These are phyloP conservation scores for Lepidopterella palustris DNA, from an alignment of 495 filamentous ascomycete genomes.

Conservation along the genomic window DNA sequence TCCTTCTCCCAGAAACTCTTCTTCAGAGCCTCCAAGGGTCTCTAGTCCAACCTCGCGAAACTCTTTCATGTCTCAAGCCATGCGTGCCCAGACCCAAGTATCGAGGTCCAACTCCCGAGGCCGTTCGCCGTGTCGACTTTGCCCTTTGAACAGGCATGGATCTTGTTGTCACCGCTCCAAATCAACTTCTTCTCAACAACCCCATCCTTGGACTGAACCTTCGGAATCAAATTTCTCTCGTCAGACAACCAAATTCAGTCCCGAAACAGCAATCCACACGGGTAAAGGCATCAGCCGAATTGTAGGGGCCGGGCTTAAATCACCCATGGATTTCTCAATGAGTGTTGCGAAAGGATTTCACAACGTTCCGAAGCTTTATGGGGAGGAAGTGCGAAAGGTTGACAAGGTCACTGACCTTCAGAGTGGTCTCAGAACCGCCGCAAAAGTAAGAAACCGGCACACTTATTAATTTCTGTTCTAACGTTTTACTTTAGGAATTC, in stretches of 20 bases:
- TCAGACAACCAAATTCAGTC: no score
- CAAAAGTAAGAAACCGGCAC: slow-evolving; percentile 23
- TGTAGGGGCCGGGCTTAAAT: slow-evolving; percentile 59
- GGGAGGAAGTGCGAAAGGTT: slow-evolving; percentile 60
- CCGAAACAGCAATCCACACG: slow-evolving; percentile 51
- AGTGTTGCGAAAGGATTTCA: slow-evolving; percentile 78
- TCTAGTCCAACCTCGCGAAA: slow-evolving; percentile 4
- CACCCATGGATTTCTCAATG: slow-evolving; percentile 74
- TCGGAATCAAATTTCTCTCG: no score
- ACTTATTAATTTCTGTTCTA: neutral
- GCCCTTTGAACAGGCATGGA: neutral
- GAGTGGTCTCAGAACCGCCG: slow-evolving; percentile 52
- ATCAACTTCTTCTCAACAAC: slow-evolving; percentile 2
- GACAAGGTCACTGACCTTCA: slow-evolving; percentile 66
- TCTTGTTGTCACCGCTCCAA: slow-evolving; percentile 5
- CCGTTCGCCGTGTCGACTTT: neutral
- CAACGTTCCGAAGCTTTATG: slow-evolving; percentile 73
- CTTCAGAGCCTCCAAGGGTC: slow-evolving; percentile 6
- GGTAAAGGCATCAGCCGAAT: slow-evolving; percentile 61
- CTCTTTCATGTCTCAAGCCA: slow-evolving; percentile 24
- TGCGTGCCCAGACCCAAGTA: slow-evolving; percentile 18
- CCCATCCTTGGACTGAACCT: neutral
- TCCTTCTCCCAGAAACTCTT: slow-evolving; percentile 12
- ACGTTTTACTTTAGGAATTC: slow-evolving; percentile 23
- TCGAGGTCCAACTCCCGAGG: slow-evolving; percentile 9